phyloP scores from a whole-genome alignment of 345 rosid species.

The Hibiscus tridactylites region DNA sequence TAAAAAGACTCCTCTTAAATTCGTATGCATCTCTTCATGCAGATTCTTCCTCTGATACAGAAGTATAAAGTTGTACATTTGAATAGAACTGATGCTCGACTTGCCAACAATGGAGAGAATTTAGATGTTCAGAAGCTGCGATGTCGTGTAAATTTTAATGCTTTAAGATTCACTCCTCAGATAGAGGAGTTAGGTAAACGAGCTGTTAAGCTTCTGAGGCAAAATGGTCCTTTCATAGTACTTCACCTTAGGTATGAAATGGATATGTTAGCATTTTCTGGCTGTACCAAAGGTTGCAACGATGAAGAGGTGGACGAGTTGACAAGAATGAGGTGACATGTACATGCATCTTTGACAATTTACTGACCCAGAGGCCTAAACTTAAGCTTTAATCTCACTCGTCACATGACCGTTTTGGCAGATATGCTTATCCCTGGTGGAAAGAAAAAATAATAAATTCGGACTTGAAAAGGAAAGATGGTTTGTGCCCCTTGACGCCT shows the following conservation, averaged over 20 bases:
- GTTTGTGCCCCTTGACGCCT: constrained; percentile 87
- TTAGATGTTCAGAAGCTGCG: constrained; percentile 82
- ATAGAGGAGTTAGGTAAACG: constrained; percentile 86
- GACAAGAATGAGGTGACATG: constrained; percentile 82
- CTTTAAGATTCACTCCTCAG: constrained; percentile 81
- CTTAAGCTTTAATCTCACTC: constrained; percentile 1
- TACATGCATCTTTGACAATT: neutral
- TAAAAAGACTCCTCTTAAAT: neutral
- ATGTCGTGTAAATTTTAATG: constrained; percentile 82
- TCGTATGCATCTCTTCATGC: constrained; percentile 8
- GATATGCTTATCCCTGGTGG: constrained; percentile 97
- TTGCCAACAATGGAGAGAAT: constrained; percentile 71
- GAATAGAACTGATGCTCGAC: constrained; percentile 87
- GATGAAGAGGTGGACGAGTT: constrained; percentile 80
- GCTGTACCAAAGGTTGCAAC: constrained; percentile 90
- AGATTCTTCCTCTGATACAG: constrained; percentile 88
- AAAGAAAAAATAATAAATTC: constrained; percentile 81
- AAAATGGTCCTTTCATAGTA: constrained; percentile 82
- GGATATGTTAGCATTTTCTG: constrained; percentile 99
- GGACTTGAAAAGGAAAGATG: constrained; percentile 72
- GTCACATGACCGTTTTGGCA: constrained; percentile 15
- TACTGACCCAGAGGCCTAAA: neutral
- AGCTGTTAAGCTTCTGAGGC: constrained; percentile 63
- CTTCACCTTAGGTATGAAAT: constrained; percentile 96
- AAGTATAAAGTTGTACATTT: constrained; percentile 83